Evolutionary conservation across 2,329 filamentous ascomycete species (phyloP), one percentile per base, ranked within the genome.

Genomic region (Trichophyton schoenleinii): DNA sequence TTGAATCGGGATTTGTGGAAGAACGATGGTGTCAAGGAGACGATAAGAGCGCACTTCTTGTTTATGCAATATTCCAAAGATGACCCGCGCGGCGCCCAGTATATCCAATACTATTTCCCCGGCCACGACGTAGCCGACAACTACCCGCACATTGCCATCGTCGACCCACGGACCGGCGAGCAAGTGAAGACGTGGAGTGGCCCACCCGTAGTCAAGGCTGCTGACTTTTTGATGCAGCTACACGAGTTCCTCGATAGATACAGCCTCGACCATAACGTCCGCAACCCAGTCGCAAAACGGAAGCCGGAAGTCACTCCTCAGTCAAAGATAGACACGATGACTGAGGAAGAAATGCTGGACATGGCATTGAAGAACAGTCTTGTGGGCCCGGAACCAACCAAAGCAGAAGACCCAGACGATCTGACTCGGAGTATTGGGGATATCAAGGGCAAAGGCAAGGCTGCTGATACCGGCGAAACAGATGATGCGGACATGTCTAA

Each of bases 1-100:
- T 79, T 99, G 18, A 99, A 99, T 71, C 83, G 94, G 52, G 94
- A 99, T 71, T 85, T 97, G 60, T 99, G 94, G 94, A 96, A 96
- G 75, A 88, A 96, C 67, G 74, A 82, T 18, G 81, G 85, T 1
- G 84, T 99, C 62, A 84, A 83, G 68, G 84, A 88, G n/a, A 83
- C 95, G 0, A 80, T 99, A 34, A 83, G 83, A 68, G 92, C 96
- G 71, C 91, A 95, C 75, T 99, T 99, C 72, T 82, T 99, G 67
- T 99, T 99, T 74, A 77, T 99, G 68, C 94, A 99, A 70, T 97
- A 94, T 76, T 85, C 87, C 67, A 96, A 95, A 74, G 86, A 90
- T 65, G 91, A 95, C 67, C 82, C 84, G 0, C 82, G 86, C 42
- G 89, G 89, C 0, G 80, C 84, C 65, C 85, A 90, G 66, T 99